Evolutionary conservation across 768 basidiomycete species (phyloP).

Genomic region (Lentinula sp.): DNA sequence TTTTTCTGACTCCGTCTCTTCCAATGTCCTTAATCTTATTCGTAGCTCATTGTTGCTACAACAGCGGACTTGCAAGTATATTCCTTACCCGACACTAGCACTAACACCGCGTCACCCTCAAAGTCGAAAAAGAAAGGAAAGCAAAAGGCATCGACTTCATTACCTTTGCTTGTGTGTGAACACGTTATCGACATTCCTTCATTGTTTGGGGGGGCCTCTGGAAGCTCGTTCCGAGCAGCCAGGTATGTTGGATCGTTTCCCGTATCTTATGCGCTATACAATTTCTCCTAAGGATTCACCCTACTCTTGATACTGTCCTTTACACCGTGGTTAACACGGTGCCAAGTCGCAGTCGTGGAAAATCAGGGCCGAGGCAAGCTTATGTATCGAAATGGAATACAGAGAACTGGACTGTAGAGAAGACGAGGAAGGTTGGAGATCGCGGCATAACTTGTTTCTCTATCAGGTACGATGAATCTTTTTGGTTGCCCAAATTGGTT

Average conservation of each 20-base stretch:
- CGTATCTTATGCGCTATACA: too few relatives aligned
- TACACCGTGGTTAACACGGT: conserved; percentile 72
- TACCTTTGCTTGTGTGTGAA: conserved; percentile 30
- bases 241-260: conserved; percentile 27
- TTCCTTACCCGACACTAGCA: conserved; percentile 32
- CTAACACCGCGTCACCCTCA: conserved; percentile 13
- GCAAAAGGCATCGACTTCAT: conserved; percentile 25
- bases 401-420: conserved; percentile 58
- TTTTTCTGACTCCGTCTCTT: conserved; percentile 5
- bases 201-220: conserved; percentile 35
- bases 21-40: neutral
- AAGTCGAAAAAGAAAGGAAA: conserved; percentile 37
- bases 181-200: conserved; percentile 50
- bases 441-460: conserved; percentile 85
- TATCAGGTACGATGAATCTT: conserved; percentile 54
- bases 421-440: conserved; percentile 67
- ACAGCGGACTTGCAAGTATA: conserved; percentile 63
- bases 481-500: conserved; percentile 3
- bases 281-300: neutral
- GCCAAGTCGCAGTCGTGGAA: conserved; percentile 52
- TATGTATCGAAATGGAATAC: conserved; percentile 74
- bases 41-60: conserved; percentile 61
- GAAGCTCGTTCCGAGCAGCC: conserved; percentile 60
- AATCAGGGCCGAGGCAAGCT: conserved; percentile 48
- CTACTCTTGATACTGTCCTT: conserved; percentile 29